Percentiles rank a stretch among this genome's conserved stretches.
phyloP scores from a whole-genome alignment of 2,329 filamentous ascomycete genomes.

The Pyricularia grisea region DNA sequence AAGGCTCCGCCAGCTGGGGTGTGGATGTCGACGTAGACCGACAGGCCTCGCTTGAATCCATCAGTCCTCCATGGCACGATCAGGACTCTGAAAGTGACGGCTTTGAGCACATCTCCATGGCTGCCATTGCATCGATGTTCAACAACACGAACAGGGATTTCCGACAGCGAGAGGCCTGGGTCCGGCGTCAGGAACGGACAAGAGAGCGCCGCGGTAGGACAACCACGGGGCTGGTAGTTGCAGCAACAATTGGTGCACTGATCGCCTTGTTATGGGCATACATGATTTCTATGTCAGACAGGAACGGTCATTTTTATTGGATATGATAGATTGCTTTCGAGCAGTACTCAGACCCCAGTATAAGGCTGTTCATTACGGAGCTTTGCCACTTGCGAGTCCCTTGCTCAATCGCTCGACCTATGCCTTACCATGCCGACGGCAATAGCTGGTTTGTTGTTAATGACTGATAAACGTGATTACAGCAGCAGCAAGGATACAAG shows the following conservation, averaged over 20 bases:
- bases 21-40: not conserved
- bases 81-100: constrained; percentile 6
- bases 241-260: not conserved
- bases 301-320: not conserved
- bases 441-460: too few species aligned
- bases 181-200: constrained; percentile 1
- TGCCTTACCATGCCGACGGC: too few species aligned
- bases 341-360: not conserved
- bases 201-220: not conserved
- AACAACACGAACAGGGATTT: constrained; percentile 6
- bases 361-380: not conserved
- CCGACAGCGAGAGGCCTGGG: constrained; percentile 6
- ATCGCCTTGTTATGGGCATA: not conserved
- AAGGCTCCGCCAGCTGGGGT: not conserved
- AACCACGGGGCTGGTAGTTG: not conserved
- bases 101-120: constrained; percentile 2
- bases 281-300: not conserved
- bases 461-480: too few species aligned
- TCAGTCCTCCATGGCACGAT: not conserved
- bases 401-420: too few species aligned
- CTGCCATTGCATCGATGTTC: constrained; percentile 4
- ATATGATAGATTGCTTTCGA: not conserved
- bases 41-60: too few species aligned
- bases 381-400: too few species aligned
- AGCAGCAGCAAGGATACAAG: too few species aligned